Percentiles rank a stretch among this genome's conserved stretches.
These are phyloP conservation scores for Ilyonectria robusta DNA, from an alignment of 2,329 filamentous ascomycete species.

Conservation along the genomic window DNA sequence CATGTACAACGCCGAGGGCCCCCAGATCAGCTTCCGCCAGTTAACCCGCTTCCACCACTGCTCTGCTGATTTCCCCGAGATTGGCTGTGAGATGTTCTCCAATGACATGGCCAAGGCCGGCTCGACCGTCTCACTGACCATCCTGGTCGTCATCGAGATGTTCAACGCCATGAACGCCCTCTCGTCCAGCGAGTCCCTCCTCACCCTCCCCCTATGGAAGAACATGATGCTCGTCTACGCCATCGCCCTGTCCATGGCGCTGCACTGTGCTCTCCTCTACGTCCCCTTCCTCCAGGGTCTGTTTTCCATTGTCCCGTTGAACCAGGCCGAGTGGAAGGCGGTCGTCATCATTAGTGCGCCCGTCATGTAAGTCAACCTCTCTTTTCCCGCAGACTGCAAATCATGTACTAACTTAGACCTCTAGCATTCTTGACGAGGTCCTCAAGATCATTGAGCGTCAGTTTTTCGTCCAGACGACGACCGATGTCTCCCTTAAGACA, in stretches of 20 bases:
- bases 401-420: conserved; percentile 40
- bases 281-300: conserved; percentile 88
- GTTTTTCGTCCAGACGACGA: conserved; percentile 71
- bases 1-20: conserved; percentile 92
- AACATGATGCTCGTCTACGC: conserved; percentile 99
- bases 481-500: conserved; percentile 54
- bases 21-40: conserved; percentile 92
- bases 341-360: conserved; percentile 90
- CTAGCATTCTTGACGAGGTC: conserved; percentile 83
- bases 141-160: conserved; percentile 98
- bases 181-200: conserved; percentile 92
- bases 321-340: conserved; percentile 91
- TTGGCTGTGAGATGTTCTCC: conserved; percentile 93
- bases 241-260: conserved; percentile 90
- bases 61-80: conserved; percentile 85
- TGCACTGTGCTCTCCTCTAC: conserved; percentile 96
- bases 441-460: conserved; percentile 84
- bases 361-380: conserved; percentile 80
- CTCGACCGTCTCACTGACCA: conserved; percentile 92
- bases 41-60: conserved; percentile 95
- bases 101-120: conserved; percentile 90
- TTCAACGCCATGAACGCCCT: conserved; percentile 99
- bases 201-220: conserved; percentile 96
- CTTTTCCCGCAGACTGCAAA: no score
- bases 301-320: conserved; percentile 92